These are phyloP conservation scores for Phenoliferia sp. DNA, from an alignment of 1,284 basidiomycete species.

Conservation along the genomic window DNA sequence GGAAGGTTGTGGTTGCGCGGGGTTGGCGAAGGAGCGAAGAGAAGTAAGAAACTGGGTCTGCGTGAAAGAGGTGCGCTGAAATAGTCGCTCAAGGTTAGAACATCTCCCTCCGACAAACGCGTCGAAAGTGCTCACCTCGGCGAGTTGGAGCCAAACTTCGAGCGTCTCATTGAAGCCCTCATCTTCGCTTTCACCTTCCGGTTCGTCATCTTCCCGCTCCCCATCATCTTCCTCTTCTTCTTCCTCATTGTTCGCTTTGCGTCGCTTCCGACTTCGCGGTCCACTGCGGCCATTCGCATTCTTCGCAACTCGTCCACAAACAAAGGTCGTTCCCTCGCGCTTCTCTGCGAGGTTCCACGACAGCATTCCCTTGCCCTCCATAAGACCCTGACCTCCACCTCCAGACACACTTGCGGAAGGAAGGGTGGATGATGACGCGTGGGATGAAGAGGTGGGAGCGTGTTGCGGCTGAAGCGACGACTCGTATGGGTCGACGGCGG, in stretches of 20 bases:
- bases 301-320: conserved; percentile 17
- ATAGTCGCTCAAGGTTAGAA: not conserved
- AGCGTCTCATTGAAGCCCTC: conserved; percentile 24
- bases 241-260: conserved; percentile 6
- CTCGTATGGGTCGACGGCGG: conserved; percentile 32
- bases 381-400: conserved; percentile 13
- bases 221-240: not conserved
- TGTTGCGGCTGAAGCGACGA: conserved; percentile 12
- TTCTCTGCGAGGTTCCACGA: conserved; percentile 34
- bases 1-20: conserved; percentile 15
- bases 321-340: conserved; percentile 30
- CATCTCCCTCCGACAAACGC: not conserved
- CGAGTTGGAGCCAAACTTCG: conserved; percentile 30
- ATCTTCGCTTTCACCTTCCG: conserved; percentile 14
- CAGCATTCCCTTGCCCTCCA: conserved; percentile 34
- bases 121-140: conserved; percentile 17
- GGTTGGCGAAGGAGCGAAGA: conserved; percentile 31
- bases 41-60: conserved; percentile 29
- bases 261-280: conserved; percentile 9
- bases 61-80: conserved; percentile 29
- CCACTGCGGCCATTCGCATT: conserved; percentile 5
- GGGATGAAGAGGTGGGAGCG: not conserved
- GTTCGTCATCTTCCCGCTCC: conserved; percentile 13
- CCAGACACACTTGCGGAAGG: not conserved
- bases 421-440: not conserved